A percentile compares a stretch with the other conserved stretches of the same genome.
These are phyloP conservation scores for Alternaria sp. DNA, from an alignment of 2,329 filamentous ascomycete genomes.

Conservation along the genomic window DNA sequence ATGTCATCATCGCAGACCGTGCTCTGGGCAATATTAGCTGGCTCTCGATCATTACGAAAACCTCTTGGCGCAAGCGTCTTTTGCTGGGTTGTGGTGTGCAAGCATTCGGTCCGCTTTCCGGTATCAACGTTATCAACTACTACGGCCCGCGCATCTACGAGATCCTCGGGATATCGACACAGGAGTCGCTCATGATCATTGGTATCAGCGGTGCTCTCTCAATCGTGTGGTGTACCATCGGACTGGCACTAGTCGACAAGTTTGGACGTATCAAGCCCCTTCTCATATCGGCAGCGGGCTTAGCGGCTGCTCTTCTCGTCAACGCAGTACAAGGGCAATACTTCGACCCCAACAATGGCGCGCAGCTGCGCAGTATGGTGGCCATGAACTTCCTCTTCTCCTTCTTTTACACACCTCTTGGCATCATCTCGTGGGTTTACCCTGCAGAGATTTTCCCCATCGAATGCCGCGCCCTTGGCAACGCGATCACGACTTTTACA, in stretches of 20 bases:
- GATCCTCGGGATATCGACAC: constrained; percentile 53
- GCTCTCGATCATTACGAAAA: constrained; percentile 53
- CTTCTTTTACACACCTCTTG: constrained; percentile 54
- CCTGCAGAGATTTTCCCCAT: constrained; percentile 57
- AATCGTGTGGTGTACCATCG: constrained; percentile 55
- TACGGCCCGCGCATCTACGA: constrained; percentile 53
- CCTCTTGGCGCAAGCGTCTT: constrained; percentile 55
- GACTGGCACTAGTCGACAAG: constrained; percentile 55
- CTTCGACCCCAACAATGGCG: constrained; percentile 42
- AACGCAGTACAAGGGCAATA: constrained; percentile 52
- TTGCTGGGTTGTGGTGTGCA: constrained; percentile 58
- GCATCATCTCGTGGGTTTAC: constrained; percentile 58
- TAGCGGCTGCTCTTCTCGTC: constrained; percentile 38
- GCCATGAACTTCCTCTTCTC: constrained; percentile 58
- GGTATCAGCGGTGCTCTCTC: constrained; percentile 60
- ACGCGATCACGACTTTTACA: constrained; percentile 53
- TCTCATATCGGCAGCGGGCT: constrained; percentile 54
- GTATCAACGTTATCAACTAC: constrained; percentile 53
- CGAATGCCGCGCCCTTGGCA: constrained; percentile 51
- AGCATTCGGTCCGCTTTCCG: constrained; percentile 57
- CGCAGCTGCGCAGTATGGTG: constrained; percentile 53
- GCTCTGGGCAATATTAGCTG: constrained; percentile 48
- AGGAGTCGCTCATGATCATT: constrained; percentile 58
- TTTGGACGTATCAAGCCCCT: constrained; percentile 58
- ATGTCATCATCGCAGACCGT: constrained; percentile 29